Conservation (phyloP, 176 grass and related monocot genomes). For the Microstegium vimineum region DNA sequence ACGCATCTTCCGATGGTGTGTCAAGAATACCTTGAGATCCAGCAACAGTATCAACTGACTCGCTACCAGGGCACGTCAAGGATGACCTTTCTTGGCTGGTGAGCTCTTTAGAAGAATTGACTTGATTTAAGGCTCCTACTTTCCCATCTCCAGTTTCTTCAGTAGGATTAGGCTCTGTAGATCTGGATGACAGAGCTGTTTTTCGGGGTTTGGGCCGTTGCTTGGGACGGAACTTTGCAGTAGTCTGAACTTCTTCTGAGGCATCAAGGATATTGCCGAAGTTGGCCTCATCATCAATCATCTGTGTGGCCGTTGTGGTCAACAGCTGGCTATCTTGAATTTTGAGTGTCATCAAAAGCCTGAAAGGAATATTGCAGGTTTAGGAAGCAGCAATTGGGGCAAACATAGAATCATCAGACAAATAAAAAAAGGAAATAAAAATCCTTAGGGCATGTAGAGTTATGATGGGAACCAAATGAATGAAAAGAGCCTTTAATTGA, state of each 20-base stretch:
- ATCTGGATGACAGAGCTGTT: constrained; percentile 10
- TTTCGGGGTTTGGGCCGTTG: constrained; percentile 9
- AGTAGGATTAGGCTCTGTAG: not conserved
- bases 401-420: not conserved
- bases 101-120: constrained; percentile 10
- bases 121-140: not conserved
- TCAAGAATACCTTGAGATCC: constrained; percentile 1
- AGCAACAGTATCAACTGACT: not conserved
- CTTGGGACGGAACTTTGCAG: constrained; percentile 37
- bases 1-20: not conserved
- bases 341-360: not conserved
- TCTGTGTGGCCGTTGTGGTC: not conserved
- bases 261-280: constrained; percentile 22
- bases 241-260: not conserved
- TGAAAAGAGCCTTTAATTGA: not conserved
- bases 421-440: not conserved
- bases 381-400: not conserved
- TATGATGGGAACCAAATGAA: not conserved
- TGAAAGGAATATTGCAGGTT: not conserved
- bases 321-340: not conserved
- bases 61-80: not conserved
- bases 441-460: not conserved
- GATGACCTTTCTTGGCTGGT: not conserved
- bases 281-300: constrained; percentile 35
- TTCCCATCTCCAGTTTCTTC: constrained; percentile 1